Evolutionary conservation across 2,329 filamentous ascomycete genomes (phyloP), one percentile per base, ranked within the genome.

Genomic region (Ophiostoma sp.): DNA sequence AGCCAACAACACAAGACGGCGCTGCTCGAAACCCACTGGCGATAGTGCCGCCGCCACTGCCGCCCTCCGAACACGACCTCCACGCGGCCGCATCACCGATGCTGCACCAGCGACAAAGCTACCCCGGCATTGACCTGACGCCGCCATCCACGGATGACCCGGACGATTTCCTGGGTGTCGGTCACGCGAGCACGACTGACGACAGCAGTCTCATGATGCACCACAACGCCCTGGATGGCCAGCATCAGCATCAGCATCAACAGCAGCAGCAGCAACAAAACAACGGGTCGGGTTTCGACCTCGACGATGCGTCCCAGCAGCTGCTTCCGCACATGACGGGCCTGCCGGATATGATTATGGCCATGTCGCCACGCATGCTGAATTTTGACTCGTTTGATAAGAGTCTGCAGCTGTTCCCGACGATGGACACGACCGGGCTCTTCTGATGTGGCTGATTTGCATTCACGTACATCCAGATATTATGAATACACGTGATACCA

Each of bases 401-500:
- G 14, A 71, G 64, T 11, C 68, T 73, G 63, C 72, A 70, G 14
- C 69, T 73, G 49, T 75, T 73, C 27, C 74, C 73, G 4, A 73
- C 71, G 11, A 73, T 75, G 55, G 73, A 74, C 65, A 62, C 68
- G 14, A 67, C 65, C 4, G 52, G 41, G 14, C 4, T 66, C 16
- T 45, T 66, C 40, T 66, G 47, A 18, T n/a, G 9, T 55, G 11
- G n/a, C 27, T 27, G 27, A 27, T 27, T 27, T 27, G 27, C 27
- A 27, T 27, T 27, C 27, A 27, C 27, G 2, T 27, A 27, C 27
- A 27, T 27, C 27, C 27, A 27, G 27, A 27, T 27, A 27, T 27
- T 27, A 27, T 27, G 27, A 27, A 27, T 27, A 27, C 27, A 27
- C 27, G 27, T 27, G 27, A 27, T 27, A 27, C 27, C 27, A 27